phyloP scores from a whole-genome alignment of 2,329 filamentous ascomycete species.

The Blastomyces gilchristii region DNA sequence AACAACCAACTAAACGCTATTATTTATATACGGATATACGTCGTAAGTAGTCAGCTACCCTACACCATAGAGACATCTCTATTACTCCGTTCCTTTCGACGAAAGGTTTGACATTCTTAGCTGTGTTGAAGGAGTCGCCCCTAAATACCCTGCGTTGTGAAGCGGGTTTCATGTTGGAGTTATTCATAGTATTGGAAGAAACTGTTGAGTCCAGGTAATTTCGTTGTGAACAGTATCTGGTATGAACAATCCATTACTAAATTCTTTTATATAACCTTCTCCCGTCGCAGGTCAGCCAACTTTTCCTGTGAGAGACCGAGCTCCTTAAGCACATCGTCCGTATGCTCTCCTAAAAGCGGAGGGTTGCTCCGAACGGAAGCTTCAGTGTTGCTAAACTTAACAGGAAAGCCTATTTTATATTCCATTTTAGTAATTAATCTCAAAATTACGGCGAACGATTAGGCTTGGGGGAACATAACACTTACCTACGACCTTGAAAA shows the following conservation, averaged over 20 bases:
- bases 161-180: neutral
- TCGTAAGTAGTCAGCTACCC: neutral
- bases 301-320: slow-evolving; percentile 17
- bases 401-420: slow-evolving; percentile 16
- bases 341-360: slow-evolving; percentile 26
- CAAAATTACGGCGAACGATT: neutral
- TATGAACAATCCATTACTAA: neutral
- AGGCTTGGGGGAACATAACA: neutral
- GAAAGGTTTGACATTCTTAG: neutral
- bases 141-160: too few species aligned
- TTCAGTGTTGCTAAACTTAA: slow-evolving; percentile 27
- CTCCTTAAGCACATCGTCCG: slow-evolving; percentile 19
- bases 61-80: neutral
- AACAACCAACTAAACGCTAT: neutral
- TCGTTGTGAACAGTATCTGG: neutral
- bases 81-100: neutral
- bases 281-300: slow-evolving; percentile 16
- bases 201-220: neutral
- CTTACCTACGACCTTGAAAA: slow-evolving; percentile 23
- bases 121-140: neutral
- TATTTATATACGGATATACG: neutral
- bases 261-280: slow-evolving; percentile 3
- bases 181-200: neutral
- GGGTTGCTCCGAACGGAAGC: slow-evolving; percentile 19
- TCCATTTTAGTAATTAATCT: neutral